These are phyloP conservation scores for Tetratostichococcus sp. DNA, from an alignment of 139 green algal species.

Conservation along the genomic window DNA sequence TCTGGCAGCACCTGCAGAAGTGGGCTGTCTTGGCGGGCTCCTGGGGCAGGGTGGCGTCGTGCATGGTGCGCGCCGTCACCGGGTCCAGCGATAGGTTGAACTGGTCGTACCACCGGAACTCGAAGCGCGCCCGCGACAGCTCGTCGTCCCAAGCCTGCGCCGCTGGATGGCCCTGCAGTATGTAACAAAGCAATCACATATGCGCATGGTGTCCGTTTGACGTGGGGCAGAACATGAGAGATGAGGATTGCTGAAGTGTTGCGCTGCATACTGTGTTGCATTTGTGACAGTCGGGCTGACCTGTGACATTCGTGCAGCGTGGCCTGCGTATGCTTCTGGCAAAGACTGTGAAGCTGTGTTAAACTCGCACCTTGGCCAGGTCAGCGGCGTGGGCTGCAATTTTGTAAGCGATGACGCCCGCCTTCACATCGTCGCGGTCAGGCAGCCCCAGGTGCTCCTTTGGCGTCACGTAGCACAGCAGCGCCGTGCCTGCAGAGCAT, in stretches of 20 bases:
- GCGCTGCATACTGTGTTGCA: too few species aligned
- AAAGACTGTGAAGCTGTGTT: too few species aligned
- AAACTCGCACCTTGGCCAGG: slow-evolving; percentile 93
- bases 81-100: slow-evolving; percentile 93
- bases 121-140: slow-evolving; percentile 88
- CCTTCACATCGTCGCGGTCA: slow-evolving; percentile 83
- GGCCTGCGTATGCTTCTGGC: too few species aligned
- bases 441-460: slow-evolving; percentile 98
- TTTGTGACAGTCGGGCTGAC: too few species aligned
- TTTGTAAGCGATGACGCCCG: slow-evolving; percentile 96
- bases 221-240: too few species aligned
- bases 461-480: slow-evolving; percentile 97
- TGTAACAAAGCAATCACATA: background rate
- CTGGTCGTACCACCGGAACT: slow-evolving; percentile 97
- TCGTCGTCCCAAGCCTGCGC: slow-evolving; percentile 83
- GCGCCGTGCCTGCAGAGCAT: slow-evolving; percentile 67
- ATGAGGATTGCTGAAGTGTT: too few species aligned
- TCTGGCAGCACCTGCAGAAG: slow-evolving; percentile 37
- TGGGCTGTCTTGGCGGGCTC: slow-evolving; percentile 61
- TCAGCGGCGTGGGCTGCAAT: slow-evolving; percentile 94
- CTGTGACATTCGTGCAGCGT: too few species aligned
- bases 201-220: too few species aligned
- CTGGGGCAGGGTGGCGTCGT: slow-evolving; percentile 87
- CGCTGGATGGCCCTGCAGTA: slow-evolving; percentile 60
- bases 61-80: slow-evolving; percentile 72